phyloP scores from a whole-genome alignment of 148 eudicot genomes.

The Talinum fruticosum region DNA sequence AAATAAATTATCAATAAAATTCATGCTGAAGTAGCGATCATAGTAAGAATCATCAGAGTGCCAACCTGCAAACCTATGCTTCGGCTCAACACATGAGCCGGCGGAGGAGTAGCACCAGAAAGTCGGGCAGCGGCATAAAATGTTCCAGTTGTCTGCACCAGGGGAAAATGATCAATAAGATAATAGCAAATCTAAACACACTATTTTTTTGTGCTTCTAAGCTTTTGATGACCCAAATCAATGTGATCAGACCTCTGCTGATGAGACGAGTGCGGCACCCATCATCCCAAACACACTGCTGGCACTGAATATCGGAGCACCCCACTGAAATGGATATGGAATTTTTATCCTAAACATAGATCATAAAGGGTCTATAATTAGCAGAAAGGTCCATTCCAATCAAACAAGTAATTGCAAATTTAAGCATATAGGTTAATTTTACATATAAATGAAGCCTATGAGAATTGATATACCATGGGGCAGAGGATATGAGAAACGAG shows the following conservation, averaged over 20 bases:
- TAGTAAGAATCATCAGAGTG: neutral
- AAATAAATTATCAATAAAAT: neutral
- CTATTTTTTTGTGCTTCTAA: neutral
- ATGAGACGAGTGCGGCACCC: constrained; percentile 91
- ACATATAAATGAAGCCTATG: neutral
- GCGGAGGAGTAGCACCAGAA: constrained; percentile 92
- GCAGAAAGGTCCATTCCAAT: neutral
- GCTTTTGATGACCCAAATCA: neutral
- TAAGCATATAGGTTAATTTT: neutral
- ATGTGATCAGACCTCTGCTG: constrained; percentile 66
- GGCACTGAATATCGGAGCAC: constrained; percentile 85
- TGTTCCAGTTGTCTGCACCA: constrained; percentile 83
- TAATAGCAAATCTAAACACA: neutral
- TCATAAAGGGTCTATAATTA: neutral
- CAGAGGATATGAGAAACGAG: constrained; percentile 62
- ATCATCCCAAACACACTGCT: constrained; percentile 95
- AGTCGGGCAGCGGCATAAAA: constrained; percentile 86
- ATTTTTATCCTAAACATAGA: constrained; percentile 60
- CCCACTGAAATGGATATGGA: constrained; percentile 96
- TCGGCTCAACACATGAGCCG: constrained; percentile 75
- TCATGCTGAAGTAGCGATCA: neutral
- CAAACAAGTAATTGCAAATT: neutral
- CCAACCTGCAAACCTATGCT: constrained; percentile 94
- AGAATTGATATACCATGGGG: constrained; percentile 68
- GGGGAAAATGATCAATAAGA: neutral